phyloP scores from a whole-genome alignment of 2,329 filamentous ascomycete species.

The Biscogniauxia sp. region DNA sequence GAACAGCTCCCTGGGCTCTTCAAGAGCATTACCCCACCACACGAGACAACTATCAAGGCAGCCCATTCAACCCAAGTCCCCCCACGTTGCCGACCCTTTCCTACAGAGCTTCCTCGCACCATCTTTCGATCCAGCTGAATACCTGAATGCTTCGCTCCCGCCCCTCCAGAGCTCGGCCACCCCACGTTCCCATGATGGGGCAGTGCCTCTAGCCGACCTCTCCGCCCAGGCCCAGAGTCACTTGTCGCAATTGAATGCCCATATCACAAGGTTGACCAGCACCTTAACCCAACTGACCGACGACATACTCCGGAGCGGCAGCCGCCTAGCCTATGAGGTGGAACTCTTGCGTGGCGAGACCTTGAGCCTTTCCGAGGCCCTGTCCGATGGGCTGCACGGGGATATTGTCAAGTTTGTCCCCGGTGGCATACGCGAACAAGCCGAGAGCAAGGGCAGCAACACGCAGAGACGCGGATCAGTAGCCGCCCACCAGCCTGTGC shows the following conservation, averaged over 20 bases:
- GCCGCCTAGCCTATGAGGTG: constrained; percentile 88
- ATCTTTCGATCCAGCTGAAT: constrained; percentile 79
- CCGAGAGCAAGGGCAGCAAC: constrained; percentile 22
- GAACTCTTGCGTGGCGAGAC: constrained; percentile 90
- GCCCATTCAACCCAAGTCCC: constrained; percentile 48
- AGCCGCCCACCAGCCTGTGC: constrained; percentile 11
- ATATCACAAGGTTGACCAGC: constrained; percentile 78
- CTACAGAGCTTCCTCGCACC: constrained; percentile 73
- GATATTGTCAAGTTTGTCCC: constrained; percentile 74
- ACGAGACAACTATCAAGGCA: constrained; percentile 38
- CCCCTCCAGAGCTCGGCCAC: constrained; percentile 50
- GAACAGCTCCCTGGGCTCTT: constrained; percentile 40
- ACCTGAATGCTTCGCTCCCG: constrained; percentile 78
- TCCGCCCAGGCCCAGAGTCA: constrained; percentile 78
- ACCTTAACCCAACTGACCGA: constrained; percentile 88
- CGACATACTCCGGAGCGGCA: constrained; percentile 87
- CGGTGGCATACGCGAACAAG: constrained; percentile 39
- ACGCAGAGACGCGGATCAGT: constrained; percentile 24
- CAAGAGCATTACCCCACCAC: constrained; percentile 41
- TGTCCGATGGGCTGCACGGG: constrained; percentile 68
- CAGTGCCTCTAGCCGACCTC: constrained; percentile 68
- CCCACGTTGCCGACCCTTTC: constrained; percentile 68
- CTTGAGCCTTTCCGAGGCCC: constrained; percentile 71
- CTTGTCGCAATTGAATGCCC: constrained; percentile 83
- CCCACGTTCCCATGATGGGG: constrained; percentile 32